Evolutionary conservation across 148 eudicot species (phyloP).

Genomic region (Chenopodium album): DNA sequence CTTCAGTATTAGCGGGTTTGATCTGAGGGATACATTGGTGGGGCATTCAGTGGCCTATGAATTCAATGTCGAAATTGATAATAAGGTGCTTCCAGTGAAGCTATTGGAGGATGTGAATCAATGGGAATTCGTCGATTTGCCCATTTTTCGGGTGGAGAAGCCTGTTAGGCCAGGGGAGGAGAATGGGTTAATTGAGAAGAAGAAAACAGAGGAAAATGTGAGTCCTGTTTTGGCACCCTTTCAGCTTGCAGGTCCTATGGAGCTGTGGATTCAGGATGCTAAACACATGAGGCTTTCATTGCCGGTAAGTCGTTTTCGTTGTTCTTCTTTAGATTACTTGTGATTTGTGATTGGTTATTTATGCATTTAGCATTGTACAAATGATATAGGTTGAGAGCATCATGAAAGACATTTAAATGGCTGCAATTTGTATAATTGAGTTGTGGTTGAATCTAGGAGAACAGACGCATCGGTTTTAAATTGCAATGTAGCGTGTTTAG

Average conservation of each 20-base stretch:
- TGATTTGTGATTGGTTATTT: neutral
- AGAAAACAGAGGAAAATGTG: conserved; percentile 26
- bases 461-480: neutral
- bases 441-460: neutral
- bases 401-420: neutral
- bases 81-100: conserved; percentile 75
- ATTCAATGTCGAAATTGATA: conserved; percentile 84
- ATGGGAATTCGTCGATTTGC: conserved; percentile 92
- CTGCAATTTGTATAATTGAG: neutral
- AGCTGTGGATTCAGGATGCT: conserved; percentile 88
- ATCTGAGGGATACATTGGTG: conserved; percentile 55
- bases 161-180: conserved; percentile 34
- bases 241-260: conserved; percentile 96
- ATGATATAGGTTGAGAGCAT: neutral
- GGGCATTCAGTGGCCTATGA: conserved; percentile 82
- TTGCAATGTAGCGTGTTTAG: neutral
- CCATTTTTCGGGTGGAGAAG: conserved; percentile 63
- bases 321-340: neutral
- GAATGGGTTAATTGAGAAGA: conserved; percentile 55
- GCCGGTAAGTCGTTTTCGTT: conserved; percentile 44
- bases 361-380: neutral
- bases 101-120: conserved; percentile 78
- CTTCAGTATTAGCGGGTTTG: conserved; percentile 47
- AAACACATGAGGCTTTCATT: conserved; percentile 68
- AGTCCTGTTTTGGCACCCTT: conserved; percentile 84